A percentile compares a stretch with the other conserved stretches of the same genome.
These are phyloP conservation scores for Solanum megistacrolobum DNA, from an alignment of 257 asterid genomes.

Conservation along the genomic window DNA sequence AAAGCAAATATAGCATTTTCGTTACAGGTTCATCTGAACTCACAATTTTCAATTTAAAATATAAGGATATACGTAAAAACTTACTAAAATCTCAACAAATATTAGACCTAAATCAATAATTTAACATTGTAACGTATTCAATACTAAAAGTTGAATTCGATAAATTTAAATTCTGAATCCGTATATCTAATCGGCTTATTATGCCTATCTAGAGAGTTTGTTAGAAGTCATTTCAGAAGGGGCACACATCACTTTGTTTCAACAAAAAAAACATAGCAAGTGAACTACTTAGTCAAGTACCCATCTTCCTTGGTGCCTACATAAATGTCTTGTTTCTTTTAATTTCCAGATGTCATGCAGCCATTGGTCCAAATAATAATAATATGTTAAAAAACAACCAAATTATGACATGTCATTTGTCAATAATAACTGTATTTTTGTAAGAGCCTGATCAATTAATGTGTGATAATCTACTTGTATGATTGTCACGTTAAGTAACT, in stretches of 20 bases:
- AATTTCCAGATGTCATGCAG: background rate
- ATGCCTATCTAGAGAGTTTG: constrained; percentile 8
- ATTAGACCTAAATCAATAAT: background rate
- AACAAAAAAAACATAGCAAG: constrained; percentile 32
- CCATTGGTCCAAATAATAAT: background rate
- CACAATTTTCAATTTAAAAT: background rate
- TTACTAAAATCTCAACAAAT: background rate
- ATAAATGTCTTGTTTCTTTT: constrained; percentile 24
- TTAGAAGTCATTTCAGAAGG: constrained; percentile 24
- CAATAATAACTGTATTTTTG: background rate
- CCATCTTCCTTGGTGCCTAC: constrained; percentile 19
- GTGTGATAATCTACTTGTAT: background rate
- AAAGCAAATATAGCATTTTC: background rate
- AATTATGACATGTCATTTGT: background rate
- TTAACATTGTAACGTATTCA: background rate
- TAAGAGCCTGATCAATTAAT: background rate
- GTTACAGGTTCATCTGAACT: background rate
- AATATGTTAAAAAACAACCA: background rate
- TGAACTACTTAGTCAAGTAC: constrained; percentile 22
- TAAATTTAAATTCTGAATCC: background rate
- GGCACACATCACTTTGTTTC: constrained; percentile 12
- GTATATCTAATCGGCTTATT: background rate
- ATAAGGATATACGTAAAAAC: background rate
- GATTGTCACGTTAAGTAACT: background rate
- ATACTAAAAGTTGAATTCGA: background rate